phyloP scores from a whole-genome alignment of 78 protist species.

The Speleostelium caveatum region DNA sequence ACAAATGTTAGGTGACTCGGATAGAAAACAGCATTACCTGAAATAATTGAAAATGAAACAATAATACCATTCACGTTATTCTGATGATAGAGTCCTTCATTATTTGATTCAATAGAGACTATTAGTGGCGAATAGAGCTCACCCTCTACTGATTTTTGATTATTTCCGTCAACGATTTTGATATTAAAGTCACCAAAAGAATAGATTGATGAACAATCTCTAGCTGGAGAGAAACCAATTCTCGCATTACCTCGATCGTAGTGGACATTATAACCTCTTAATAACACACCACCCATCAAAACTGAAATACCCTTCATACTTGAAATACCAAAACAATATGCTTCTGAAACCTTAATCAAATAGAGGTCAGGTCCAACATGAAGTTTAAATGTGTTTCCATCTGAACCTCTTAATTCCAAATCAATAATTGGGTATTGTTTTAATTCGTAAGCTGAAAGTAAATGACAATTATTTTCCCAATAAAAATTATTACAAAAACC shows the following conservation, averaged over 20 bases:
- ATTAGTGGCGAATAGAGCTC: background rate
- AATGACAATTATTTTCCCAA: constrained; percentile 37
- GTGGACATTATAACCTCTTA: constrained; percentile 38
- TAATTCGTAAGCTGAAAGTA: background rate
- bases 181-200: background rate
- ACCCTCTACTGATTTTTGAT: constrained; percentile 6
- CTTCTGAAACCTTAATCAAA: background rate
- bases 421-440: constrained; percentile 21
- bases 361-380: constrained; percentile 18
- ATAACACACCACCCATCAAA: constrained; percentile 41
- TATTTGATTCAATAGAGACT: background rate
- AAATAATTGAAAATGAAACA: background rate
- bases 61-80: constrained; percentile 1
- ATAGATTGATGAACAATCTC: background rate
- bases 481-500: constrained; percentile 1
- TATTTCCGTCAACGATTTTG: background rate
- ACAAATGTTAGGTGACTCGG: background rate
- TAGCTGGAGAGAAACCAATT: constrained; percentile 45
- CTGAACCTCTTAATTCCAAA: background rate
- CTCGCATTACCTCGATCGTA: constrained; percentile 8
- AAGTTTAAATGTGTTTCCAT: background rate
- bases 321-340: constrained; percentile 38
- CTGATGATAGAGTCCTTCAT: background rate
- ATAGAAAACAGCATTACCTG: constrained; percentile 18
- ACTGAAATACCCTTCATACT: constrained; percentile 6